Percentiles rank a stretch among this genome's conserved stretches.
These are phyloP conservation scores for Ogataea pini DNA, from an alignment of 805 yeast genomes.

Conservation along the genomic window DNA sequence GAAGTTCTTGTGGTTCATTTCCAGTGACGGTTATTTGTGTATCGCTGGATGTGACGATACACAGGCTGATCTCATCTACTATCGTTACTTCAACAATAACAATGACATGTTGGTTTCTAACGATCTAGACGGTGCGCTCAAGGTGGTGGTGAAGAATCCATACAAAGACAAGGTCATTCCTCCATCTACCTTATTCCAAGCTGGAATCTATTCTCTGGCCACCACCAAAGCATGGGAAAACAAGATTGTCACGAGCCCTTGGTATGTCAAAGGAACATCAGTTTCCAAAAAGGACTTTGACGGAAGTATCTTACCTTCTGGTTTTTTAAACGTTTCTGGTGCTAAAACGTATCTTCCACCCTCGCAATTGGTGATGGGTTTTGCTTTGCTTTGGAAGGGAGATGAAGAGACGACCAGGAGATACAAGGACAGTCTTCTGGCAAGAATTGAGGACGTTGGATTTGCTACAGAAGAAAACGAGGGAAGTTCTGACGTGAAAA, in stretches of 20 bases:
- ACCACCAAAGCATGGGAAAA: constrained; percentile 89
- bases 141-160: constrained; percentile 82
- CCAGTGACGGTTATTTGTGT: constrained; percentile 84
- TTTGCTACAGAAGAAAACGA: constrained; percentile 32
- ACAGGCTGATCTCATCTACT: constrained; percentile 79
- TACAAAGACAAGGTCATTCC: constrained; percentile 69
- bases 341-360: constrained; percentile 68
- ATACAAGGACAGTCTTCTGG: constrained; percentile 30
- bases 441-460: constrained; percentile 33
- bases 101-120: constrained; percentile 73
- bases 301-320: constrained; percentile 59
- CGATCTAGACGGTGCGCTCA: constrained; percentile 71
- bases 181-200: constrained; percentile 85
- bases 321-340: constrained; percentile 55
- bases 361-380: constrained; percentile 85
- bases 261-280: constrained; percentile 74
- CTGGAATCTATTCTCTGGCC: constrained; percentile 81
- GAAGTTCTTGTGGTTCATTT: constrained; percentile 91
- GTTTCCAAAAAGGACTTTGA: constrained; percentile 68
- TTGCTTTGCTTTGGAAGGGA: constrained; percentile 77
- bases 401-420: constrained; percentile 49
- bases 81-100: constrained; percentile 66
- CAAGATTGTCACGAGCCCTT: constrained; percentile 77
- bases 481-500: constrained; percentile 27
- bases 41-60: constrained; percentile 81